phyloP scores from a whole-genome alignment of 441 rosid genomes.

The Sinapis alba region DNA sequence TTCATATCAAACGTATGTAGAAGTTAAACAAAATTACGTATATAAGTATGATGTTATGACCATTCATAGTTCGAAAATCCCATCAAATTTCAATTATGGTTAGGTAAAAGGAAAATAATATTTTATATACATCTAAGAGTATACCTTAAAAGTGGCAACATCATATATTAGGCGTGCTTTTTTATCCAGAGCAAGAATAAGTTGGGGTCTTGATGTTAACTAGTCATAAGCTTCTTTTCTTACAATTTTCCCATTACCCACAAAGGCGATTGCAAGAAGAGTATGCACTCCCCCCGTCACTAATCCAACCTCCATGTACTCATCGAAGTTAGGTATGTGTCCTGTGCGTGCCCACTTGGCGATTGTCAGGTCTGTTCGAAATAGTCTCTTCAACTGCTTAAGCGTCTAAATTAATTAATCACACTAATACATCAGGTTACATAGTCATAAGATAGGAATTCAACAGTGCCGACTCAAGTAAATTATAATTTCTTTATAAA shows the following conservation, averaged over 20 bases:
- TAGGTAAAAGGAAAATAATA: background rate
- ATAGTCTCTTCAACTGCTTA: background rate
- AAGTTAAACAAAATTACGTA: background rate
- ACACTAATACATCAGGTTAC: background rate
- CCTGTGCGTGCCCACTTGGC: slow-evolving; percentile 8
- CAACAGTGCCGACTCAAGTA: background rate
- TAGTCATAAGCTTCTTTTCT: background rate
- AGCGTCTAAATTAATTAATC: background rate
- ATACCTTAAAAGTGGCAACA: background rate
- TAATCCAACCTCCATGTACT: slow-evolving; percentile 12
- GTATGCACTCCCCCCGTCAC: background rate
- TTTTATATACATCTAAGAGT: background rate
- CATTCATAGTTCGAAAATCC: background rate
- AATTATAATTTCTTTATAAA: background rate
- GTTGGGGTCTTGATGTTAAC: background rate
- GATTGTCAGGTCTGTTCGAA: background rate
- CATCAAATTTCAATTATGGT: background rate
- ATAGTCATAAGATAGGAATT: background rate
- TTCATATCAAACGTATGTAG: background rate
- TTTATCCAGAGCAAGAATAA: background rate
- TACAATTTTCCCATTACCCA: background rate
- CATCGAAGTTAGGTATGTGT: background rate
- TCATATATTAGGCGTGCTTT: slow-evolving; percentile 1
- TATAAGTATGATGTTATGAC: background rate
- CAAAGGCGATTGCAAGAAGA: background rate